Conservation (phyloP, 1,284 basidiomycete species). For the Ustilago tritici region DNA sequence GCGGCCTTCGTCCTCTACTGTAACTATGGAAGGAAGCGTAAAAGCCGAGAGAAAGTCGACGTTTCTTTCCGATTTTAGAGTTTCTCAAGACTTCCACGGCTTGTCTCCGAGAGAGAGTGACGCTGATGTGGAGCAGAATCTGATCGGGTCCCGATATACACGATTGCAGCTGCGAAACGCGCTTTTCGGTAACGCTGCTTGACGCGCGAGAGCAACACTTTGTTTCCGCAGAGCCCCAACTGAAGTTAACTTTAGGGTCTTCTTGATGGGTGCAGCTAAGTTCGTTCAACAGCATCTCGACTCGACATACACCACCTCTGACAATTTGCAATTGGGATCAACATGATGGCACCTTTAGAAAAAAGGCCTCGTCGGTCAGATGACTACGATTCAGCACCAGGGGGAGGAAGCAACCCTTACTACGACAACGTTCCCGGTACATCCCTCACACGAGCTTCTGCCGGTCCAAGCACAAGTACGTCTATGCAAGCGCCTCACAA, state of each 20-base stretch:
- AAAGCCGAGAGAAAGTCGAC: not conserved
- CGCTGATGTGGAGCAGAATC: not conserved
- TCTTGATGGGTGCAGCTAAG: not conserved
- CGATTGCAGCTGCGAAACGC: conserved; percentile 1
- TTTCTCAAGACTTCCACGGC: not conserved
- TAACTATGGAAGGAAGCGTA: not conserved
- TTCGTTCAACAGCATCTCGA: not conserved
- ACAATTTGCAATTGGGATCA: not conserved
- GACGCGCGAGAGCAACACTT: conserved; percentile 7
- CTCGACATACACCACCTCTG: not conserved
- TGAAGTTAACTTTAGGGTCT: not conserved
- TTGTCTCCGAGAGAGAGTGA: not conserved
- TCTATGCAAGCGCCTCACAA: conserved; percentile 6
- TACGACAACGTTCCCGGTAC: conserved; percentile 39
- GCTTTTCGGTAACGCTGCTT: not conserved
- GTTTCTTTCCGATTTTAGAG: not conserved
- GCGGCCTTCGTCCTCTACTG: not conserved
- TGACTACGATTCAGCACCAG: conserved; percentile 10
- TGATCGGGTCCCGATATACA: not conserved
- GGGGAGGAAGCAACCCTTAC: not conserved
- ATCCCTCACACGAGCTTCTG: conserved; percentile 22
- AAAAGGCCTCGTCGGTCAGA: conserved; percentile 37
- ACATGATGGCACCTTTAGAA: conserved; percentile 17
- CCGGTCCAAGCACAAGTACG: conserved; percentile 1
- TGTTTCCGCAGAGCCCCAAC: not conserved